Evolutionary conservation across 2,329 filamentous ascomycete species (phyloP).

Genomic region (Fusarium domesticum): DNA sequence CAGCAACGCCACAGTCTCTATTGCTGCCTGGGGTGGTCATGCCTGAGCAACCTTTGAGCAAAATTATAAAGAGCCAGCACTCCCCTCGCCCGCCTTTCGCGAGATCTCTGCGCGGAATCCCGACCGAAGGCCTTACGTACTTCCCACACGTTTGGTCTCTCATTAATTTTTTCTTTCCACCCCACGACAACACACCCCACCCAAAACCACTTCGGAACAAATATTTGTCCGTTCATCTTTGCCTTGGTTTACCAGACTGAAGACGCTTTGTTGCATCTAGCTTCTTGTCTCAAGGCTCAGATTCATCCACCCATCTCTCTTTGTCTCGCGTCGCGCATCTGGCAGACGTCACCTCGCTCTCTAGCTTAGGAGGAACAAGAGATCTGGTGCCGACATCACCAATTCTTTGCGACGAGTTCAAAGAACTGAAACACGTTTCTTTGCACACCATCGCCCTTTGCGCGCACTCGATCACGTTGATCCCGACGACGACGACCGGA

Average conservation of each 20-base stretch:
- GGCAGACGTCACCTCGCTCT: constrained; percentile 23
- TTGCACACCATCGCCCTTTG: constrained; percentile 32
- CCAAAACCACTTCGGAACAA: constrained; percentile 23
- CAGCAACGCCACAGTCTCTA: constrained; percentile 43
- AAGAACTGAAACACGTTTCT: constrained; percentile 45
- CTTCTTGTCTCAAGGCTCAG: constrained; percentile 9
- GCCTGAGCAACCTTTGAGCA: constrained; percentile 38
- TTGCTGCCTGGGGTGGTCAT: constrained; percentile 44
- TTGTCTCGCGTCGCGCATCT: constrained; percentile 10
- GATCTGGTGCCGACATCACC: constrained; percentile 26
- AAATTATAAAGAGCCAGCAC: constrained; percentile 57
- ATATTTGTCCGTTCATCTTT: constrained; percentile 19
- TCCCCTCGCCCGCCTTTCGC: constrained; percentile 52
- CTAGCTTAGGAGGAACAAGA: constrained; percentile 23
- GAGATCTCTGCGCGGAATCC: constrained; percentile 53
- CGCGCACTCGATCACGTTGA: constrained; percentile 37
- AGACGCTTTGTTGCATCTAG: constrained; percentile 10
- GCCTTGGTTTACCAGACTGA: constrained; percentile 4
- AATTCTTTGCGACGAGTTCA: constrained; percentile 28
- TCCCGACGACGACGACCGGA: constrained; percentile 34
- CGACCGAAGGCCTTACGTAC: constrained; percentile 55
- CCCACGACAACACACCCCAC: constrained; percentile 36
- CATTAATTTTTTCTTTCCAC: constrained; percentile 33
- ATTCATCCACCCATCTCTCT: constrained; percentile 10
- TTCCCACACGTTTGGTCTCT: constrained; percentile 46